phyloP scores from a whole-genome alignment of 192 early-diverging fungal genomes.

The Linderina pennispora region DNA sequence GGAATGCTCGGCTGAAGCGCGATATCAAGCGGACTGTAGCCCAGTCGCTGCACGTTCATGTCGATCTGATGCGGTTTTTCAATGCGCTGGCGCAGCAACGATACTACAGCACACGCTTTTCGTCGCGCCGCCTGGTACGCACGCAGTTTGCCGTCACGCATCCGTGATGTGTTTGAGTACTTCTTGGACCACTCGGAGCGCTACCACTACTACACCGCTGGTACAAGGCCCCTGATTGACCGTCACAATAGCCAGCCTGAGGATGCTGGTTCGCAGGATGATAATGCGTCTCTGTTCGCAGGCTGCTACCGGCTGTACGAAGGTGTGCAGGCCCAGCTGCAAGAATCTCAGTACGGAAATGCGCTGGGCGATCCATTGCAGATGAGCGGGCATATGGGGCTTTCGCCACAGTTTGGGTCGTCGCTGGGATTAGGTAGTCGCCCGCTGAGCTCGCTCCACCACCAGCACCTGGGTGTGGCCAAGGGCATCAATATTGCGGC shows the following conservation, averaged over 20 bases:
- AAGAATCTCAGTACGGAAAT: constrained; percentile 4
- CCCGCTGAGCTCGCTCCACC: neutral
- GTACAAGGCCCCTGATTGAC: constrained; percentile 14
- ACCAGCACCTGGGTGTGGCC: neutral
- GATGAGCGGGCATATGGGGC: too few species aligned
- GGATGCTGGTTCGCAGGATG: too few species aligned
- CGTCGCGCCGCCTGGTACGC: constrained; percentile 37
- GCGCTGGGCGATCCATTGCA: constrained; percentile 7
- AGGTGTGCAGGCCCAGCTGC: constrained; percentile 11
- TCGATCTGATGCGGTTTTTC: constrained; percentile 37
- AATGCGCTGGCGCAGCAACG: constrained; percentile 33
- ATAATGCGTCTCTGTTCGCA: too few species aligned
- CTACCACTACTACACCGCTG: constrained; percentile 36
- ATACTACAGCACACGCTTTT: constrained; percentile 47
- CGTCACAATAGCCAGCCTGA: neutral
- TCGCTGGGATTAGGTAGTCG: neutral
- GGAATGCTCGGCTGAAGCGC: neutral
- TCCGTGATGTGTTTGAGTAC: constrained; percentile 42
- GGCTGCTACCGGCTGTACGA: constrained; percentile 47
- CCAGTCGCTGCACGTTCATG: constrained; percentile 34
- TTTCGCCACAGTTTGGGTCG: constrained; percentile 7
- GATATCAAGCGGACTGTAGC: constrained; percentile 15
- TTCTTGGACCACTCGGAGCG: constrained; percentile 35
- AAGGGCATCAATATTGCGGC: constrained; percentile 11
- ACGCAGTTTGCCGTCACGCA: constrained; percentile 27